Conservation (phyloP, 1,284 basidiomycete species). For the Leccinum griseonigrum region DNA sequence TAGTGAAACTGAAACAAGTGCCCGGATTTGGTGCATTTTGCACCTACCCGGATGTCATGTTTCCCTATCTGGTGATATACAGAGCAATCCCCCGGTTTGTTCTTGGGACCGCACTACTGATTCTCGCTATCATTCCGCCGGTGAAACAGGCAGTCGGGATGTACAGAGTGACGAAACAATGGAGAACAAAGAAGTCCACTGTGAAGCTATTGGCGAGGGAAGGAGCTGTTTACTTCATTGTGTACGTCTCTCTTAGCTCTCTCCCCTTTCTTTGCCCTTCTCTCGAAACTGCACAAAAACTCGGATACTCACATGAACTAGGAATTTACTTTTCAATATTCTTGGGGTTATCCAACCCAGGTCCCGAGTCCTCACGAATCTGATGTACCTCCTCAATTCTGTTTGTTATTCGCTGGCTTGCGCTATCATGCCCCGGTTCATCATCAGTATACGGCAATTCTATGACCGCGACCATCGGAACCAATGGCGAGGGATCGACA, state of each 20-base stretch:
- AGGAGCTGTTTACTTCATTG: conserved; percentile 15
- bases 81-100: conserved; percentile 13
- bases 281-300: not conserved
- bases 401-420: not conserved
- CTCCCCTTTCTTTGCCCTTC: not conserved
- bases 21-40: conserved; percentile 2
- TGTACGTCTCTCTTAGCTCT: conserved; percentile 11
- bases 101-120: conserved; percentile 5
- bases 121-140: conserved; percentile 7
- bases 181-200: conserved; percentile 10
- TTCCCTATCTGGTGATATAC: not conserved
- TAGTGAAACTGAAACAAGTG: conserved; percentile 3
- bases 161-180: conserved; percentile 12
- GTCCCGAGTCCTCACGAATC: not conserved
- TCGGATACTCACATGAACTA: not conserved
- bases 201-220: conserved; percentile 13
- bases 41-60: not conserved
- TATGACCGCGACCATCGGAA: not conserved
- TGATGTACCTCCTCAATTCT: not conserved
- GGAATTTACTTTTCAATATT: conserved; percentile 8
- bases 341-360: not conserved
- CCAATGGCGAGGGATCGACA: not conserved
- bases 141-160: conserved; percentile 6
- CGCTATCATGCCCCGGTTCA: not conserved
- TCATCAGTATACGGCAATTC: not conserved